These are phyloP conservation scores for Camellia oleifera DNA, from an alignment of 179 eudicot genomes.

Conservation along the genomic window DNA sequence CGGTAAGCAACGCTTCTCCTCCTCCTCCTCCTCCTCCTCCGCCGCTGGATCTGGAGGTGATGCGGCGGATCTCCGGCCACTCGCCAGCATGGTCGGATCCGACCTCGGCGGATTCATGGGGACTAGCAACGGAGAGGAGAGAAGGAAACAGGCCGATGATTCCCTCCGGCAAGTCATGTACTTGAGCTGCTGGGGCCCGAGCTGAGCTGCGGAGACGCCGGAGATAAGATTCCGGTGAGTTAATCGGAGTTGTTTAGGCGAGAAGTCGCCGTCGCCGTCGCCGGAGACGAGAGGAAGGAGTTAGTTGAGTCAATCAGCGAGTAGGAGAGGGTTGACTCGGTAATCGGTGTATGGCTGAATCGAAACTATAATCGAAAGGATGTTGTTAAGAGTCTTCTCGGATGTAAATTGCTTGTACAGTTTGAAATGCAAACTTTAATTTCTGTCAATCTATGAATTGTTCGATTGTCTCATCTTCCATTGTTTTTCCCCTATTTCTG, in stretches of 20 bases:
- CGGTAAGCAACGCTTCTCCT: slow-evolving; percentile 20
- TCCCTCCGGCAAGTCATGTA: slow-evolving; percentile 59
- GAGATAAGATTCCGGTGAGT: background rate
- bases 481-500: too few species aligned
- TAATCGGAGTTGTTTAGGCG: background rate
- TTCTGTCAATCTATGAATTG: too few species aligned
- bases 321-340: background rate
- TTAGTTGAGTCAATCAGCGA: background rate
- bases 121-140: slow-evolving; percentile 21
- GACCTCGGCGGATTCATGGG: slow-evolving; percentile 19
- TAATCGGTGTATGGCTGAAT: background rate
- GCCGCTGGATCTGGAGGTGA: slow-evolving; percentile 7
- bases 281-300: background rate
- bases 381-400: background rate
- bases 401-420: slow-evolving; percentile 9
- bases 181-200: slow-evolving; percentile 63
- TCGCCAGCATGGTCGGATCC: slow-evolving; percentile 21
- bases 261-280: background rate
- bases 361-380: background rate
- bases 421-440: background rate
- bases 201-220: slow-evolving; percentile 12
- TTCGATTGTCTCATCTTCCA: too few species aligned
- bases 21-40: slow-evolving; percentile 23
- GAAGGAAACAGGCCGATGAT: slow-evolving; percentile 38
- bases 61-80: slow-evolving; percentile 33